Base-by-base conservation (phyloP, 208 protist species). In the Crithidia brevicula region DNA sequence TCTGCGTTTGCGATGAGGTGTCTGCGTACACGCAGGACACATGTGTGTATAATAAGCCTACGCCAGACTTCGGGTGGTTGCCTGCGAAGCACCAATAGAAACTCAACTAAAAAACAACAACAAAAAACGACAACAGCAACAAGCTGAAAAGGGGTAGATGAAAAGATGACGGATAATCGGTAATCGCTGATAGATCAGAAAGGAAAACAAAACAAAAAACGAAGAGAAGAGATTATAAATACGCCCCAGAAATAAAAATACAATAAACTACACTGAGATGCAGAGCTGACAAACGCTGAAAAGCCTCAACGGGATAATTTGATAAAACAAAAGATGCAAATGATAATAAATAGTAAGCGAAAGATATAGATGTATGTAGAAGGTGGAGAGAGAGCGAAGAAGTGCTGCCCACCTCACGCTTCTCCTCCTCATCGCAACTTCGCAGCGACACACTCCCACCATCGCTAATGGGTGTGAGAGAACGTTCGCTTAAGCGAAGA, bases 171-270 rank as follows among this genome's bases (percentile, higher is more conserved):
- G n/a, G n/a, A n/a, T n/a, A n/a, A n/a, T n/a, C n/a, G n/a, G n/a
- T n/a, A n/a, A n/a, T n/a, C n/a, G n/a, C n/a, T n/a, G n/a, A n/a
- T n/a, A n/a, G 18, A 67, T 5, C 6, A 58, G 40, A 54, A 20
- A 13, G 25, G 38, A 45, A 62, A 28, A 0, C 10, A 13, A 9
- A 49, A 49, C 22, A 63, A 63, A 13, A 47, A 1, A 27, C 34
- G 28, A 28, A 46, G 15, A 61, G 0, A 28, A 61, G 57, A 8
- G 59, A 45, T 18, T 22, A 42, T 52, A 46, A 10, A 28, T n/a
- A 67, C 23, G 69, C 36, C 36, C 6, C 38, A 54, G 28, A 66
- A 58, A 59, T 16, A 18, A 50, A 15, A 53, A 63, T 23, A 64
- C 46, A 36, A 20, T 4, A 27, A 23, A 67, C 13, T 25, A 54